These are phyloP conservation scores for Xenoacremonium recifei DNA, from an alignment of 2,329 filamentous ascomycete species.

Conservation along the genomic window DNA sequence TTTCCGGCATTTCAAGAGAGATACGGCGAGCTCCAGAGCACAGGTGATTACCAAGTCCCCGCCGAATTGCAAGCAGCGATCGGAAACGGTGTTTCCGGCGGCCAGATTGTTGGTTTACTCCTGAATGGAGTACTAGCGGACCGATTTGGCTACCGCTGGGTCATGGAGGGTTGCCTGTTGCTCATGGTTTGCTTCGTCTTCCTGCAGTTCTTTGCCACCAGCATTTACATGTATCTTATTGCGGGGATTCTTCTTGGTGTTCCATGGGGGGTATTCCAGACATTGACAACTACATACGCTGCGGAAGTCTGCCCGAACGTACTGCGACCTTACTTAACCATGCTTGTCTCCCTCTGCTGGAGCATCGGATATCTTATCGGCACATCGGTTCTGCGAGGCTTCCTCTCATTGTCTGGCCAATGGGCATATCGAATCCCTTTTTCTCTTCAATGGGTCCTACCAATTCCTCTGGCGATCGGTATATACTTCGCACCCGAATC, in stretches of 20 bases:
- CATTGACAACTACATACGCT: conserved; percentile 59
- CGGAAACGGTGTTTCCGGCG: conserved; percentile 38
- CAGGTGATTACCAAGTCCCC: conserved; percentile 36
- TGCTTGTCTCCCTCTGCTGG: conserved; percentile 49
- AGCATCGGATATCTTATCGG: conserved; percentile 46
- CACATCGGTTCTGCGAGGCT: conserved; percentile 40
- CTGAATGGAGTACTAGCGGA: conserved; percentile 44
- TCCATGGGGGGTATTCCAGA: conserved; percentile 52
- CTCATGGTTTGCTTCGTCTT: conserved; percentile 39
- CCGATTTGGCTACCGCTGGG: conserved; percentile 38
- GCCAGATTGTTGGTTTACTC: conserved; percentile 44
- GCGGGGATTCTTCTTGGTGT: conserved; percentile 59
- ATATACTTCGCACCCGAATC: conserved; percentile 46
- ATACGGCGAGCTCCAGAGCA: conserved; percentile 18
- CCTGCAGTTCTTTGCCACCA: conserved; percentile 35
- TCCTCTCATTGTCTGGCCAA: conserved; percentile 35
- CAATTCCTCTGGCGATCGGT: conserved; percentile 40
- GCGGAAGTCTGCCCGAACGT: conserved; percentile 64
- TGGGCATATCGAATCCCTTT: conserved; percentile 50
- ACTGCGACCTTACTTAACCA: conserved; percentile 47
- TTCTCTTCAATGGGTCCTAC: conserved; percentile 48
- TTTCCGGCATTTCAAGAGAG: conserved; percentile 25
- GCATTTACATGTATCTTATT: conserved; percentile 38
- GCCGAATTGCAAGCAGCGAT: conserved; percentile 47
- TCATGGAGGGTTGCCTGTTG: conserved; percentile 37